phyloP scores from a whole-genome alignment of 306 rosid genomes.

The Chamaecrista fasciculata region DNA sequence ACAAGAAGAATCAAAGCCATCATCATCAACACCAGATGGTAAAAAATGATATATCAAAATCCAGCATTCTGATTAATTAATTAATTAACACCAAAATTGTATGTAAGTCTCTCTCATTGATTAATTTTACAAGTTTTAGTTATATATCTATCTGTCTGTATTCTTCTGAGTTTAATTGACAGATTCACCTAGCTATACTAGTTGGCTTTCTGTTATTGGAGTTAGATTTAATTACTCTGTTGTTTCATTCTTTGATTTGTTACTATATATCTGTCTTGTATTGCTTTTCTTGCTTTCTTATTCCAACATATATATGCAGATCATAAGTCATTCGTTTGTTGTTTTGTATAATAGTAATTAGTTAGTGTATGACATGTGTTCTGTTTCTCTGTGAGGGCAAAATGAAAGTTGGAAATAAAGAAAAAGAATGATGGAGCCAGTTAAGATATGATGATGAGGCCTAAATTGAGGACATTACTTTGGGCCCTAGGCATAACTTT shows the following conservation, averaged over 20 bases:
- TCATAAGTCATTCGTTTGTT: too few relatives aligned
- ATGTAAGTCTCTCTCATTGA: too few relatives aligned
- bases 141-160: too few relatives aligned
- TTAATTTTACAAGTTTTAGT: too few relatives aligned
- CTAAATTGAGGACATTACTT: slow-evolving; percentile 2
- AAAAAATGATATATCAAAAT: too few relatives aligned
- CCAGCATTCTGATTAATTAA: too few relatives aligned
- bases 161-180: slow-evolving; percentile 1
- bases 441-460: slow-evolving; percentile 25
- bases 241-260: slow-evolving; percentile 9
- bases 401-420: not conserved
- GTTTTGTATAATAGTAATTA: too few relatives aligned
- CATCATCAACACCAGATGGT: slow-evolving; percentile 32
- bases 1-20: slow-evolving; percentile 45
- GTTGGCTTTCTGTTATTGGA: slow-evolving; percentile 13
- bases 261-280: too few relatives aligned
- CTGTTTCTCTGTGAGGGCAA: slow-evolving; percentile 2
- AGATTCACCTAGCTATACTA: not conserved
- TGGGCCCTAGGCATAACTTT: slow-evolving; percentile 29
- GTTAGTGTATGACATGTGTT: too few relatives aligned
- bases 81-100: slow-evolving; percentile 31
- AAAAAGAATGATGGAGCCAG: slow-evolving; percentile 10
- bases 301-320: not conserved
- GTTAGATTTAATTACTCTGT: slow-evolving; percentile 9
- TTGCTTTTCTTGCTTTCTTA: too few relatives aligned